These are phyloP conservation scores for Cynara cardunculus DNA, from an alignment of 129 eudicot species.

Conservation along the genomic window DNA sequence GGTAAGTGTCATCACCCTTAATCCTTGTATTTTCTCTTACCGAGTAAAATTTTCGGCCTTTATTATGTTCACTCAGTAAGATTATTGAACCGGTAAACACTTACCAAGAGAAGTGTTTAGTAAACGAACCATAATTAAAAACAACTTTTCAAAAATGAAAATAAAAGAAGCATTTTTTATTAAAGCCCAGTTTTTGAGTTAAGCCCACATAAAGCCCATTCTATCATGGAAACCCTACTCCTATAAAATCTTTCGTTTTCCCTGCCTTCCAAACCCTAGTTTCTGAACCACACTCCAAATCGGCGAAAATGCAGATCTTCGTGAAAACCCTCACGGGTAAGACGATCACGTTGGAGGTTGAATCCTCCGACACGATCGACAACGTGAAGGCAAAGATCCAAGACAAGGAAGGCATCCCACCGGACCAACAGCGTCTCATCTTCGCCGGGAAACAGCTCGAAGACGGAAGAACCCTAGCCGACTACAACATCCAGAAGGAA, in stretches of 20 bases:
- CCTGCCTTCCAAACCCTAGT: neutral
- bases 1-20: too few relatives aligned
- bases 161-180: too few relatives aligned
- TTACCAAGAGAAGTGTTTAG: too few relatives aligned
- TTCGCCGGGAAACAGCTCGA: conserved; percentile 45
- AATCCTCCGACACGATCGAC: conserved; percentile 65
- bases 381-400: conserved; percentile 67
- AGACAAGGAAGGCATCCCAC: conserved; percentile 80
- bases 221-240: neutral
- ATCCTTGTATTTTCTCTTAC: too few relatives aligned
- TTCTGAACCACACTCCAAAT: neutral
- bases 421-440: conserved; percentile 64
- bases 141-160: too few relatives aligned
- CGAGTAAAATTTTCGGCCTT: too few relatives aligned
- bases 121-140: too few relatives aligned
- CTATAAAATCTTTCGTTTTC: conserved; percentile 10
- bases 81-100: too few relatives aligned
- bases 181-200: too few relatives aligned
- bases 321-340: conserved; percentile 74
- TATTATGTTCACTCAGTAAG: too few relatives aligned
- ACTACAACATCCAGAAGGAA: conserved; percentile 63
- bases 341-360: conserved; percentile 49
- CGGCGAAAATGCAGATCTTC: conserved; percentile 62
- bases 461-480: conserved; percentile 41
- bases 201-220: conserved; percentile 14